Conservation (phyloP, 2,329 filamentous ascomycete species). For the Aureobasidium zeae region DNA sequence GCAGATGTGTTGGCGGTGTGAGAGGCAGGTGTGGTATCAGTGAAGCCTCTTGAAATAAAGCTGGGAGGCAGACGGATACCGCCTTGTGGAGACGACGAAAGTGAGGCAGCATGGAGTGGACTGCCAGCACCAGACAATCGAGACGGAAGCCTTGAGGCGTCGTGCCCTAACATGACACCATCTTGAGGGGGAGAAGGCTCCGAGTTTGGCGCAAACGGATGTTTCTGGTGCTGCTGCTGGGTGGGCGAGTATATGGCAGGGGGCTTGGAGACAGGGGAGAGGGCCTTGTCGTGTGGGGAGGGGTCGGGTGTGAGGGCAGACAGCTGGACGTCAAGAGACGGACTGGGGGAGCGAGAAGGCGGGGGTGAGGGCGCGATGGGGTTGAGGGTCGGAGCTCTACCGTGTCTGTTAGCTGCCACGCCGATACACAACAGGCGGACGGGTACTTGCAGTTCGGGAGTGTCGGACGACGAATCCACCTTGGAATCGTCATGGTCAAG, state of each 20-base stretch:
- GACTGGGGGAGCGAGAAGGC: constrained; percentile 9
- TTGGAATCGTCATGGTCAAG: constrained; percentile 13
- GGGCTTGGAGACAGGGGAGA: not conserved
- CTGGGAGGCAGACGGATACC: constrained; percentile 11
- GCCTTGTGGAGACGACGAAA: constrained; percentile 14
- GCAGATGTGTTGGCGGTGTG: not conserved
- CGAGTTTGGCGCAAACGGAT: constrained; percentile 1
- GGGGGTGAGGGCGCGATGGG: constrained; percentile 12
- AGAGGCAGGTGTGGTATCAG: not conserved
- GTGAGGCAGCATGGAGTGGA: constrained; percentile 7
- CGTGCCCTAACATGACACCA: constrained; percentile 11
- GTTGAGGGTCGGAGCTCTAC: constrained; percentile 12
- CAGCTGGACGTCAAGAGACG: not conserved
- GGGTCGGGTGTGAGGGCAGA: not conserved
- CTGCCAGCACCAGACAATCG: constrained; percentile 4
- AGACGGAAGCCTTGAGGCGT: not conserved
- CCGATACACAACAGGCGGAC: not conserved
- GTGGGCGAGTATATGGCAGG: not conserved
- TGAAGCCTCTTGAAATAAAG: constrained; percentile 6
- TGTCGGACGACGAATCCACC: constrained; percentile 16
- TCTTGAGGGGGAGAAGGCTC: constrained; percentile 14
- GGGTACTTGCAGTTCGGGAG: constrained; percentile 16
- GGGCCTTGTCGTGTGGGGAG: not conserved
- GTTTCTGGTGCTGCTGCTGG: constrained; percentile 1
- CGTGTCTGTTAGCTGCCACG: not conserved